phyloP scores from a whole-genome alignment of 176 grass and related monocot genomes.

The Carex cristatella region DNA sequence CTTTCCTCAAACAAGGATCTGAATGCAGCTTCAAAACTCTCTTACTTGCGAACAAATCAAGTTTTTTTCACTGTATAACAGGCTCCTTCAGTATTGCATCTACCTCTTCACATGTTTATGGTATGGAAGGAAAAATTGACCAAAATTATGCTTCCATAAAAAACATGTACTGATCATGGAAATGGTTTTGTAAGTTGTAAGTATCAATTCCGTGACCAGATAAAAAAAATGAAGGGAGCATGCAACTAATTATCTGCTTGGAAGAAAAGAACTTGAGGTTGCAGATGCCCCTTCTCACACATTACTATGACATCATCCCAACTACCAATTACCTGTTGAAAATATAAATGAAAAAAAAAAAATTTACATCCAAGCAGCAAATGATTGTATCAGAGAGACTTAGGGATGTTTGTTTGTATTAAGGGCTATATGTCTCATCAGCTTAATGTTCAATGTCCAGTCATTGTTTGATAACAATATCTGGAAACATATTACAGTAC shows the following conservation, averaged over 20 bases:
- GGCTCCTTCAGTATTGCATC: slow-evolving; percentile 8
- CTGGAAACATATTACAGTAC: background rate
- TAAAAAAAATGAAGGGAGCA: background rate
- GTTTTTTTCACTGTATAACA: background rate
- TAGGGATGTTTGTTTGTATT: background rate
- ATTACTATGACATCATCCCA: slow-evolving; percentile 84
- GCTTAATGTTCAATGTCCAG: background rate
- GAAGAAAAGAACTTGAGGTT: slow-evolving; percentile 97
- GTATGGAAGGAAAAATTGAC: background rate
- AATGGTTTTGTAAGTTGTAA: background rate
- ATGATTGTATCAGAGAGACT: slow-evolving; percentile 5
- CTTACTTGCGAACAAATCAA: background rate
- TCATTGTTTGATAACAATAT: background rate
- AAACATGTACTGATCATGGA: background rate
- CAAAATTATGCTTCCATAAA: slow-evolving; percentile 21
- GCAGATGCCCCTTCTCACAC: slow-evolving; percentile 94
- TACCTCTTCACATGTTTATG: slow-evolving; percentile 20
- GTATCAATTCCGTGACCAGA: background rate
- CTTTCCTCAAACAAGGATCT: background rate
- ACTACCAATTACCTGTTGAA: slow-evolving; percentile 66
- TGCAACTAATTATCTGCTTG: slow-evolving; percentile 68
- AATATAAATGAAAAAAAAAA: background rate
- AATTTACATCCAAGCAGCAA: slow-evolving; percentile 7
- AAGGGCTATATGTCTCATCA: background rate
- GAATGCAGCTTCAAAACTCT: slow-evolving; percentile 3